Evolutionary conservation across 352 stramenopile genomes (phyloP).

Genomic region (Phytophthora chlamydospora): DNA sequence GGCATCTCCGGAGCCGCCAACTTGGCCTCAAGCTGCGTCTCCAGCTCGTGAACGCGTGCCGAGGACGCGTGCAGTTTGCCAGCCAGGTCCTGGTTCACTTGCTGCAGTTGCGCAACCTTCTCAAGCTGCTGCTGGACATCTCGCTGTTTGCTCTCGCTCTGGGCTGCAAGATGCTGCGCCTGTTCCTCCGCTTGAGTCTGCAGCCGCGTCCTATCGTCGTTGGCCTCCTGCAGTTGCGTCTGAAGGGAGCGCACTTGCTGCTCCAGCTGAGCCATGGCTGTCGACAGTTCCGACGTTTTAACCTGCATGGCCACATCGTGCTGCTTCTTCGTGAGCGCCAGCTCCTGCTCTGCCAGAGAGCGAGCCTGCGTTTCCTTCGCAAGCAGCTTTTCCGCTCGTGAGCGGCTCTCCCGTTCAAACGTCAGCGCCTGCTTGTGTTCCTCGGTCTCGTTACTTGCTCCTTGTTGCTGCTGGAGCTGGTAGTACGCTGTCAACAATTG

Average conservation of each 20-base stretch:
- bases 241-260: conserved; percentile 43
- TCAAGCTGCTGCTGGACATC: conserved; percentile 49
- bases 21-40: conserved; percentile 34
- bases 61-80: conserved; percentile 37
- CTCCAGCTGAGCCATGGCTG: conserved; percentile 49
- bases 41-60: conserved; percentile 38
- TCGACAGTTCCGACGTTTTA: conserved; percentile 60
- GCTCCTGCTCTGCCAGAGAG: conserved; percentile 68
- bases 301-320: conserved; percentile 67
- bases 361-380: conserved; percentile 62
- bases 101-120: conserved; percentile 26
- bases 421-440: conserved; percentile 61
- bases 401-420: conserved; percentile 68
- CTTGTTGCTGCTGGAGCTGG: conserved; percentile 67
- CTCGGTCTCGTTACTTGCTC: conserved; percentile 54
- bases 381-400: conserved; percentile 64
- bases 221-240: conserved; percentile 40
- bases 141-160: conserved; percentile 43
- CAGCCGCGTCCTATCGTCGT: conserved; percentile 50
- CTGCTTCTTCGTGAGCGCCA: conserved; percentile 78
- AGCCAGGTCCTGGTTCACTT: conserved; percentile 35
- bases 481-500: conserved; percentile 75
- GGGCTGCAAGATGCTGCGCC: conserved; percentile 20
- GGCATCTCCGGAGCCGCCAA: conserved; percentile 4
- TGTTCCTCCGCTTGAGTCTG: conserved; percentile 46